Percentiles rank a stretch among this genome's conserved stretches.
Conservation (phyloP, 1,139 yeast species). For the Arxiozyma telluris region DNA sequence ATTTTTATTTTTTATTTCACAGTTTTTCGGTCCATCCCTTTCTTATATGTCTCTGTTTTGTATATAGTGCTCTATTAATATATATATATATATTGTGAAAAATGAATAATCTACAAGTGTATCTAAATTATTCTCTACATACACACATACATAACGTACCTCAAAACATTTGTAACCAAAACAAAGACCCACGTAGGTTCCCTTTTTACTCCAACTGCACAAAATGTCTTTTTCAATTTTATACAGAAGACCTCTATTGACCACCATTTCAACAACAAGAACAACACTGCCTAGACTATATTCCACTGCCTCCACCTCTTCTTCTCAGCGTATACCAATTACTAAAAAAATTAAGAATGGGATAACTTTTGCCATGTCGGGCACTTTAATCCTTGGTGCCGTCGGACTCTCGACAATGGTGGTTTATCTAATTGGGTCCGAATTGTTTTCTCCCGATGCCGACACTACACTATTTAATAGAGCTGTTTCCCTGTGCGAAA, state of each 20-base stretch:
- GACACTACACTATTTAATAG: conserved; percentile 85
- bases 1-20: no score
- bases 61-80: no score
- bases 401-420: conserved; percentile 61
- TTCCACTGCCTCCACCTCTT: not conserved
- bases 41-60: no score
- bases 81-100: no score
- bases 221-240: not conserved
- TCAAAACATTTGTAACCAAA: not conserved
- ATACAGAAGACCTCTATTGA: not conserved
- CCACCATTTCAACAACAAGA: not conserved
- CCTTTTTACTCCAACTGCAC: not conserved
- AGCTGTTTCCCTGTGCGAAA: conserved; percentile 68
- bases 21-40: no score
- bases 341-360: conserved; percentile 37
- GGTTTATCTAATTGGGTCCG: conserved; percentile 65
- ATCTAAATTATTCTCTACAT: no score
- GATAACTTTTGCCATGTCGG: conserved; percentile 52
- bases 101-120: no score
- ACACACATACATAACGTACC: not conserved
- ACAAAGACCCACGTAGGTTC: no score
- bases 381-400: conserved; percentile 57
- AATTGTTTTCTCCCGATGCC: conserved; percentile 78
- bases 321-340: not conserved
- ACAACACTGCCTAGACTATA: not conserved